A percentile compares a stretch with the other conserved stretches of the same genome.
phyloP scores from a whole-genome alignment of 352 stramenopile genomes.

The Pythium volutum region DNA sequence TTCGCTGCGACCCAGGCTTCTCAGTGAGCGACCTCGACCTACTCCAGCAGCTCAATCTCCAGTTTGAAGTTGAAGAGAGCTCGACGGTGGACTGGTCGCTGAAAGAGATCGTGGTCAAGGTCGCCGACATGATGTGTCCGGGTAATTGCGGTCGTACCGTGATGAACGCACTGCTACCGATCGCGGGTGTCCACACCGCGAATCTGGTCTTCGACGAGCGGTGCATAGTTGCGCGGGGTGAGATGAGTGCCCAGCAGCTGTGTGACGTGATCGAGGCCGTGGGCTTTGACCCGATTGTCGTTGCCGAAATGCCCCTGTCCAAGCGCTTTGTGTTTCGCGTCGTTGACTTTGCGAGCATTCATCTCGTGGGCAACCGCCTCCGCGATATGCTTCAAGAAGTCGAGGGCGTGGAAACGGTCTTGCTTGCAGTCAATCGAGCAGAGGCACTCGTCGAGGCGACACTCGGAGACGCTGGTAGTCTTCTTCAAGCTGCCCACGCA shows the following conservation, averaged over 20 bases:
- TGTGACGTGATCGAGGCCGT: conserved; percentile 39
- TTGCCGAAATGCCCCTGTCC: conserved; percentile 39
- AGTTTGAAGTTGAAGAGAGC: conserved; percentile 37
- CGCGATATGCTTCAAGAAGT: conserved; percentile 30
- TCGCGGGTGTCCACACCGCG: conserved; percentile 44
- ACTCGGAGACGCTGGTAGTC: conserved; percentile 30
- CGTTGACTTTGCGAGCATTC: conserved; percentile 28
- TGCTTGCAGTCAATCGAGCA: conserved; percentile 48
- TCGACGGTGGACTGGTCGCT: conserved; percentile 37
- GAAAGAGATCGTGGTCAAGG: conserved; percentile 63
- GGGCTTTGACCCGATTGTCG: conserved; percentile 56
- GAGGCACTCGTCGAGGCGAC: conserved; percentile 64
- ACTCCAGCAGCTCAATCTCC: conserved; percentile 25
- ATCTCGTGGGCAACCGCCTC: conserved; percentile 19
- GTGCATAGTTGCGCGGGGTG: conserved; percentile 51
- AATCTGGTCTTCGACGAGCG: conserved; percentile 59
- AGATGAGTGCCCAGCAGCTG: conserved; percentile 42
- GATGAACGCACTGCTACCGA: conserved; percentile 46
- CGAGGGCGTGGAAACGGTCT: conserved; percentile 65
- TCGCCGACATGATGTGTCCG: conserved; percentile 82
- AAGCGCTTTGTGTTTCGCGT: conserved; percentile 57
- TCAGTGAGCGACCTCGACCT: conserved; percentile 31
- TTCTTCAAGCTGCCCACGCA: conserved; percentile 38
- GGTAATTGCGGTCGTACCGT: conserved; percentile 75
- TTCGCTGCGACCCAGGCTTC: conserved; percentile 34